Evolutionary conservation across 208 protist species (phyloP).

Genomic region (Acanthamoeba healyi): DNA sequence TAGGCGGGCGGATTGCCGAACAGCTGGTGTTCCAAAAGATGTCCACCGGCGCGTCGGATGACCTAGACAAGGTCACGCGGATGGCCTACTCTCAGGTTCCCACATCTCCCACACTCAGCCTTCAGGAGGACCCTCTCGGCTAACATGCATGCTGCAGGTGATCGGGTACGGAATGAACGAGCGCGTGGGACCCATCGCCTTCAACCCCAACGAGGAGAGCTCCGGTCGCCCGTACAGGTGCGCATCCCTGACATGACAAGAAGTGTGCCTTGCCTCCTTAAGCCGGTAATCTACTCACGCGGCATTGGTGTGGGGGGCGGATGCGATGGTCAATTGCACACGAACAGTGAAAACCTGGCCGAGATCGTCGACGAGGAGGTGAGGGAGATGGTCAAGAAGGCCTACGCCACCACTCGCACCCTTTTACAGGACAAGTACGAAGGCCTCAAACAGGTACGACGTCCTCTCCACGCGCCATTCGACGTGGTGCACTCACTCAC

Average conservation of each 20-base stretch:
- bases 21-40: conserved; percentile 80
- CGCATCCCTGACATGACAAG: no score
- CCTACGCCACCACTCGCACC: not conserved
- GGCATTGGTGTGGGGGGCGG: no score
- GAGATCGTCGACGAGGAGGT: conserved; percentile 92
- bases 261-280: no score
- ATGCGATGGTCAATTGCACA: no score
- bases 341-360: conserved; percentile 92
- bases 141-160: conserved; percentile 79
- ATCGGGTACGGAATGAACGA: conserved; percentile 91
- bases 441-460: conserved; percentile 37
- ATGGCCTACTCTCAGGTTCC: conserved; percentile 88
- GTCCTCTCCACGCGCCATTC: not conserved
- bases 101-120: conserved; percentile 76
- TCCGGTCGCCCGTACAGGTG: conserved; percentile 64
- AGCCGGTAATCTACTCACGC: no score
- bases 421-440: conserved; percentile 77
- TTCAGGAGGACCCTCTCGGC: not conserved
- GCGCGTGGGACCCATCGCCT: conserved; percentile 81
- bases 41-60: conserved; percentile 87
- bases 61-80: conserved; percentile 86
- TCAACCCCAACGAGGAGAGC: conserved; percentile 70
- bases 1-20: conserved; percentile 86
- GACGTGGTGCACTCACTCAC: no score
- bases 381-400: conserved; percentile 47